Evolutionary conservation across 148 eudicot genomes (phyloP), one percentile per base, ranked within the genome.

Genomic region (Camellia granthamiana): DNA sequence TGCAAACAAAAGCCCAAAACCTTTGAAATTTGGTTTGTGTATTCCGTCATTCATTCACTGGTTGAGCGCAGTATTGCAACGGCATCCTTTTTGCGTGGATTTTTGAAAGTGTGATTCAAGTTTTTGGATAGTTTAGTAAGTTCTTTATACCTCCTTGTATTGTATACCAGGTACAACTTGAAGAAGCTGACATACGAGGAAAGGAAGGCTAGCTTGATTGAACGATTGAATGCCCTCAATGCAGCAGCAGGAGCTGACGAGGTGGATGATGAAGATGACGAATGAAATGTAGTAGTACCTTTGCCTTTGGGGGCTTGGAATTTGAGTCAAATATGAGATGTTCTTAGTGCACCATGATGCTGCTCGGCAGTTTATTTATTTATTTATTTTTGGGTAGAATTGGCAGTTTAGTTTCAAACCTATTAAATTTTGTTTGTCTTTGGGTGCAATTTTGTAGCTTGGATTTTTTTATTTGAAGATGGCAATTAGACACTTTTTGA

Each of bases 101-200:
- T 46, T 2, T 9, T 14, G 0, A 23, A 23, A 23, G 19, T 38
- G 47, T 74, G 54, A 3, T 23, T 51, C 18, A 55, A 55, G 14
- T 62, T n/a, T 13, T 62, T 60, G n/a, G 2, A 5, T 72, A 1
- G 14, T 72, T 74, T 0, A 23, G 8, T 66, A 10, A 66, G 8
- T 66, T 30, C 43, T 42, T 38, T 30, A 55, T 23, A 23, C 23
- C 23, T 23, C 46, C 52, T 12, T 61, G 8, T 15, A 16, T 30
- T 66, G 8, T 23, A 23, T 23, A 23, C 23, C 84, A 93, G 94
- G 87, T 91, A 73, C 87, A 93, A 93, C 82, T 81, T 87, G 81
- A 93, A 91, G 92, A 93, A 88, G 86, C 87, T 93, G 70, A 93
- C 97, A 10, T 93, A 89, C 8, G 93, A 91, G 3, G 91, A 93